Evolutionary conservation across 2,329 filamentous ascomycete species (phyloP).

Genomic region (Sporothrix phasma): DNA sequence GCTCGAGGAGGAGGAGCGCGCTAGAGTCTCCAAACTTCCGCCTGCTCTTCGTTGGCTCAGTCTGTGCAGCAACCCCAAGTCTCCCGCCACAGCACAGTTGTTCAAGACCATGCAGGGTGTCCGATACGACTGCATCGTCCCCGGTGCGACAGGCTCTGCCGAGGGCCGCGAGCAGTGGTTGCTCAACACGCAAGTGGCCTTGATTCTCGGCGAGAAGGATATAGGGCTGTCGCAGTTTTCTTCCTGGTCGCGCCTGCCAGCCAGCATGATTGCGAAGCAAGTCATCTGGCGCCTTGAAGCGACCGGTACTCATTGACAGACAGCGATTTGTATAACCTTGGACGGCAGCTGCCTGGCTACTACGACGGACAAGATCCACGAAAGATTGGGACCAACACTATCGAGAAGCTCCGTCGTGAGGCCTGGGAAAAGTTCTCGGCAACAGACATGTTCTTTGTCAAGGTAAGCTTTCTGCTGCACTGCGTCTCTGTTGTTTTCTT

Average conservation of each 20-base stretch:
- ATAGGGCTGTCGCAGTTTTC: constrained; percentile 49
- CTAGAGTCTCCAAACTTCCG: constrained; percentile 47
- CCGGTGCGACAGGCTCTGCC: constrained; percentile 40
- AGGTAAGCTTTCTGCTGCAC: constrained; percentile 32
- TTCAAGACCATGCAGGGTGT: constrained; percentile 51
- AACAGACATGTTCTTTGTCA: constrained; percentile 58
- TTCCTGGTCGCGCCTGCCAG: constrained; percentile 47
- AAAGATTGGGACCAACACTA: constrained; percentile 33
- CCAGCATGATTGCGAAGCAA: constrained; percentile 44
- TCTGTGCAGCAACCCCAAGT: constrained; percentile 40
- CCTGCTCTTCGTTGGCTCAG: constrained; percentile 53
- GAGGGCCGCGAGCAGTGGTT: constrained; percentile 57
- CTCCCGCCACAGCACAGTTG: constrained; percentile 39
- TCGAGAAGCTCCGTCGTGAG: constrained; percentile 38
- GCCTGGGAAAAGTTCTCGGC: constrained; percentile 45
- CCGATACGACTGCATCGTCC: constrained; percentile 53
- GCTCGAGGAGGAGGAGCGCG: constrained; percentile 44
- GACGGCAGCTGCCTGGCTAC: constrained; percentile 42
- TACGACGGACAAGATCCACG: constrained; percentile 40
- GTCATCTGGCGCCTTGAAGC: constrained; percentile 51
- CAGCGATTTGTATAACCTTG: constrained; percentile 41
- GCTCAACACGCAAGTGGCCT: constrained; percentile 53
- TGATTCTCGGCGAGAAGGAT: constrained; percentile 56
- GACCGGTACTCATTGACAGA: constrained; percentile 46
- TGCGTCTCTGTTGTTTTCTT: constrained; percentile 14